Percentiles rank a stretch among this genome's conserved stretches.
Evolutionary conservation across 2,329 filamentous ascomycete species (phyloP).

Genomic region (Fusarium circinatum): DNA sequence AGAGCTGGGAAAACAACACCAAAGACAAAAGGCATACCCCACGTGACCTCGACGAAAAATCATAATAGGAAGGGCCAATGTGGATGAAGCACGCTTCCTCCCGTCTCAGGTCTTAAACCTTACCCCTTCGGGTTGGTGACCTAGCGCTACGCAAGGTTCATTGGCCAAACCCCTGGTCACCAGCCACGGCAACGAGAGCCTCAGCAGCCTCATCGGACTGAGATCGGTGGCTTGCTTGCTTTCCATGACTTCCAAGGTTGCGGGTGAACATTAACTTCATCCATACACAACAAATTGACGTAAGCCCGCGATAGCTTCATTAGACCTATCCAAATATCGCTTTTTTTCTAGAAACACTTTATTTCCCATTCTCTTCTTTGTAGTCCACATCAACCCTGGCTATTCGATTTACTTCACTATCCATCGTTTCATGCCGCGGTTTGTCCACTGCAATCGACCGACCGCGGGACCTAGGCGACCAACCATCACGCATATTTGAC

Average conservation of each 20-base stretch:
- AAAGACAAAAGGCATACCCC: not conserved
- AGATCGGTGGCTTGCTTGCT: conserved; percentile 34
- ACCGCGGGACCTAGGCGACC: conserved; percentile 39
- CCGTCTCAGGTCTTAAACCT: conserved; percentile 8
- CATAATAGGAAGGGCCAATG: not conserved
- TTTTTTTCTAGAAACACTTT: not conserved
- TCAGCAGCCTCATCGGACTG: conserved; percentile 39
- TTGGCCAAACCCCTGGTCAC: conserved; percentile 25
- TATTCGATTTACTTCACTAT: not conserved
- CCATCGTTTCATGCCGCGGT: conserved; percentile 39
- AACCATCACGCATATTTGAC: conserved; percentile 40
- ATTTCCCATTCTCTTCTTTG: not conserved
- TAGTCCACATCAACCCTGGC: not conserved
- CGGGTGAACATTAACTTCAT: conserved; percentile 22
- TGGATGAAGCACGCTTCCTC: conserved; percentile 31
- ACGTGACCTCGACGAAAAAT: conserved; percentile 13
- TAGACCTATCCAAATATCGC: not conserved
- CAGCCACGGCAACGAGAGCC: conserved; percentile 42
- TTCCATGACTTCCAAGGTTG: conserved; percentile 18
- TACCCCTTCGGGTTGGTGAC: conserved; percentile 6
- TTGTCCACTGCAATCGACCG: conserved; percentile 41
- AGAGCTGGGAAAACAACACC: not conserved
- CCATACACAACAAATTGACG: conserved; percentile 24
- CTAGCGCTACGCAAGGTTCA: not conserved
- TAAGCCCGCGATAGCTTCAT: conserved; percentile 30